Evolutionary conservation across 2,329 filamentous ascomycete genomes (phyloP), one percentile per base, ranked within the genome.

Genomic region (Fusarium pseudonygamai): DNA sequence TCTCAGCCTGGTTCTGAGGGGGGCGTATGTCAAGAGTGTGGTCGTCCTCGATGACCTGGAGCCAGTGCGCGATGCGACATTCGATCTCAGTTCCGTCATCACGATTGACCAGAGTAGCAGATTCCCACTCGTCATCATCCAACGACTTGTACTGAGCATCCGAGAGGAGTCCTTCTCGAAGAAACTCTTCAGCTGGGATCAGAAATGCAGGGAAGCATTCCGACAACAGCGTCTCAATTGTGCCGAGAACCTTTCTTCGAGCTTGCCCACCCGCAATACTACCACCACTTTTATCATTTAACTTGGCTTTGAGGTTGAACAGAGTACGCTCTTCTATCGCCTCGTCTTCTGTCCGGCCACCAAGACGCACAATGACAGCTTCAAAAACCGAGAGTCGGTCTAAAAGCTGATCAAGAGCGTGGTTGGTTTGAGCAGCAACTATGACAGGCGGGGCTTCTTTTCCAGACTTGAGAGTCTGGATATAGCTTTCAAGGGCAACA

Each of bases 401-500:
- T 0, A 97, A 84, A 0, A 98, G 85, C 78, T 97, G 95, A 75
- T 98, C 95, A 1, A 97, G 84, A 0, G 95, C 95, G 80, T 97
- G 94, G 67, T 98, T 98, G 0, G 95, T 98, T 76, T 97, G 94
- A 13, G 94, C 94, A 0, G 94, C 89, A 7, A 97, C 86, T 26
- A 97, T 86, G 36, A 98, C 91, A 0, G 93, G 93, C 4, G 72
- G 60, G 6, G 37, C 43, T 20, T 47, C 50, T 64, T 92, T 89
- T 0, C 82, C 76, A 5, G 80, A 79, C 77, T 89, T 86, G 60
- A 95, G 83, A 3, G 92, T 85, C 52, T 88, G 89, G 4, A 81
- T 57, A 6, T 77, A 71, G 36, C 79, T 81, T 20, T 80, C 73
- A 15, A 98, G 80, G 0, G 92, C 92, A 32, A 91, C 84, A 5